Evolutionary conservation across 805 yeast genomes (phyloP).

Genomic region (Lachancea lanzarotensis): DNA sequence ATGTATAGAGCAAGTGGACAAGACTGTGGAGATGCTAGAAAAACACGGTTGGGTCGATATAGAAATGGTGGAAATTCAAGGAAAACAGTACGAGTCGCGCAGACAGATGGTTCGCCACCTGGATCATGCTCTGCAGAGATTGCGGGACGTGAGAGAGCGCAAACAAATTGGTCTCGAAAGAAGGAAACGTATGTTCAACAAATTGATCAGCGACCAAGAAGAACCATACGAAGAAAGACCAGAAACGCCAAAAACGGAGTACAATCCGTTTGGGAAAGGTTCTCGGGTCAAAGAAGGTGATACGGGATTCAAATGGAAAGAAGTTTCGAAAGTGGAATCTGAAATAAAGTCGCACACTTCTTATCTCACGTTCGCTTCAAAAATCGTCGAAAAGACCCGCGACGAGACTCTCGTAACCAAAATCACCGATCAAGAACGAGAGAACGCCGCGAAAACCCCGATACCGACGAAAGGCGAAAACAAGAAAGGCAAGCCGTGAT

Average conservation of each 20-base stretch:
- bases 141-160: slow-evolving; percentile 72
- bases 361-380: slow-evolving; percentile 81
- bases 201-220: slow-evolving; percentile 24
- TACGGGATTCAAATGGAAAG: slow-evolving; percentile 65
- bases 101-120: slow-evolving; percentile 78
- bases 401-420: slow-evolving; percentile 11
- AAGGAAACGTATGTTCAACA: slow-evolving; percentile 35
- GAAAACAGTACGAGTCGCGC: slow-evolving; percentile 82
- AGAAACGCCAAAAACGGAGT: slow-evolving; percentile 44
- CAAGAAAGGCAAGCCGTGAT: background rate
- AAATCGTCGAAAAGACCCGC: slow-evolving; percentile 27
- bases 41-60: slow-evolving; percentile 75
- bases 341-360: slow-evolving; percentile 94
- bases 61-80: slow-evolving; percentile 88
- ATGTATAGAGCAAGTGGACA: slow-evolving; percentile 93
- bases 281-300: slow-evolving; percentile 84
- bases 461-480: slow-evolving; percentile 7
- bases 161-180: slow-evolving; percentile 60
- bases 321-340: slow-evolving; percentile 75
- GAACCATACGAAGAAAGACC: slow-evolving; percentile 27
- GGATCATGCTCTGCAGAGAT: slow-evolving; percentile 71
- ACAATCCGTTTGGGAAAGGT: slow-evolving; percentile 92
- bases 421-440: slow-evolving; percentile 3
- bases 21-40: slow-evolving; percentile 70
- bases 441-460: background rate